Conservation (phyloP, 371 early-diverging fungal species). For the Nematocida ausubeli region DNA sequence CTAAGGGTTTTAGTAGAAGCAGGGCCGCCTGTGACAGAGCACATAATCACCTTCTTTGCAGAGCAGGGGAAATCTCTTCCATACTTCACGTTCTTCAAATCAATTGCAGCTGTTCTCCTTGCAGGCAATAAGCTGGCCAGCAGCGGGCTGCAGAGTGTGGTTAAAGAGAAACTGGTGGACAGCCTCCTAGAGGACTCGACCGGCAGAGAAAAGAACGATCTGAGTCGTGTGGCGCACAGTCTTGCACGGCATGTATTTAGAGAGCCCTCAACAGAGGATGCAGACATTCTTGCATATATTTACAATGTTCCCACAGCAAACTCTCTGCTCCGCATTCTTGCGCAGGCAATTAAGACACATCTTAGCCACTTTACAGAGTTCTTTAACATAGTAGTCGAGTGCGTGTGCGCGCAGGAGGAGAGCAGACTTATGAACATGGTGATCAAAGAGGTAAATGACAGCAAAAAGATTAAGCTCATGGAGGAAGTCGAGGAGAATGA, state of each 20-base stretch:
- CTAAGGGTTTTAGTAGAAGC: not conserved
- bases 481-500: conserved; percentile 29
- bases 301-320: conserved; percentile 2
- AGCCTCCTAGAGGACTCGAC: not conserved
- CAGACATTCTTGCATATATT: conserved; percentile 11
- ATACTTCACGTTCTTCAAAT: conserved; percentile 22
- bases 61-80: not conserved
- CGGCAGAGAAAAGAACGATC: conserved; percentile 27
- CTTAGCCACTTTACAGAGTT: conserved; percentile 8
- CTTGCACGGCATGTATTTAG: not conserved
- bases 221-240: conserved; percentile 5
- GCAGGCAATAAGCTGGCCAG: not conserved
- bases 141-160: not conserved
- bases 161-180: not conserved
- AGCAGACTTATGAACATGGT: not conserved
- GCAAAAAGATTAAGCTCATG: conserved; percentile 18
- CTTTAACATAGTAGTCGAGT: conserved; percentile 21
- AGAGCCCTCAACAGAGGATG: not conserved
- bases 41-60: not conserved
- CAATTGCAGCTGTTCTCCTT: conserved; percentile 9
- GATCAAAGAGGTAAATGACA: not conserved
- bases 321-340: conserved; percentile 15
- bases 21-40: not conserved
- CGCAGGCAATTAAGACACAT: not conserved
- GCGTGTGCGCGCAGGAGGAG: not conserved